Conservation (phyloP, 805 yeast species). For the Sugiyamaella lignohabitans region DNA sequence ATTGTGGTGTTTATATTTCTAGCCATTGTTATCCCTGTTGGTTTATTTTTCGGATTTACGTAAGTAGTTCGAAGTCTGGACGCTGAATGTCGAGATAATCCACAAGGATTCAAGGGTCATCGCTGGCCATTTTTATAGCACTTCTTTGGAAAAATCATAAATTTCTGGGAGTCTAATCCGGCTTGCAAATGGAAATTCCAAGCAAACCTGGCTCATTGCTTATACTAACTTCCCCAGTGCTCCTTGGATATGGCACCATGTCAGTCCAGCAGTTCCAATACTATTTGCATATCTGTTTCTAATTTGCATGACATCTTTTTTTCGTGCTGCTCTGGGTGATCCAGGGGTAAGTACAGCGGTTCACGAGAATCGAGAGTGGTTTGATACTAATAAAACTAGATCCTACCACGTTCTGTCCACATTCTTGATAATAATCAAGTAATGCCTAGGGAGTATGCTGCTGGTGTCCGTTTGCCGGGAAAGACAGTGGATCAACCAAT, state of each 20-base stretch:
- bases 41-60: conserved; percentile 48
- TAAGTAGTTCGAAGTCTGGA: conserved; percentile 7
- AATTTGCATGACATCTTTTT: conserved; percentile 41
- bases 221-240: conserved; percentile 22
- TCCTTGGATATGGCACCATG: conserved; percentile 49
- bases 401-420: conserved; percentile 60
- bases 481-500: conserved; percentile 31
- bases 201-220: too few relatives aligned
- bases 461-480: conserved; percentile 45
- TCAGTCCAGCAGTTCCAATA: conserved; percentile 51
- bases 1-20: conserved; percentile 35
- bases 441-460: conserved; percentile 55
- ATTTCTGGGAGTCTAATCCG: too few relatives aligned
- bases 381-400: conserved; percentile 8
- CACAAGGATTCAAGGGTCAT: too few relatives aligned
- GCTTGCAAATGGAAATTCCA: too few relatives aligned
- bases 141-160: too few relatives aligned
- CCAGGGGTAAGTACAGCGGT: conserved; percentile 51
- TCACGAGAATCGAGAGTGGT: background rate
- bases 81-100: too few relatives aligned
- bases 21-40: conserved; percentile 39
- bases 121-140: too few relatives aligned
- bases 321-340: conserved; percentile 53
- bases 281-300: conserved; percentile 55
- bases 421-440: conserved; percentile 36